Evolutionary conservation across 2,329 filamentous ascomycete genomes (phyloP), one percentile per base, ranked within the genome.

Genomic region (Didymella pinodella): DNA sequence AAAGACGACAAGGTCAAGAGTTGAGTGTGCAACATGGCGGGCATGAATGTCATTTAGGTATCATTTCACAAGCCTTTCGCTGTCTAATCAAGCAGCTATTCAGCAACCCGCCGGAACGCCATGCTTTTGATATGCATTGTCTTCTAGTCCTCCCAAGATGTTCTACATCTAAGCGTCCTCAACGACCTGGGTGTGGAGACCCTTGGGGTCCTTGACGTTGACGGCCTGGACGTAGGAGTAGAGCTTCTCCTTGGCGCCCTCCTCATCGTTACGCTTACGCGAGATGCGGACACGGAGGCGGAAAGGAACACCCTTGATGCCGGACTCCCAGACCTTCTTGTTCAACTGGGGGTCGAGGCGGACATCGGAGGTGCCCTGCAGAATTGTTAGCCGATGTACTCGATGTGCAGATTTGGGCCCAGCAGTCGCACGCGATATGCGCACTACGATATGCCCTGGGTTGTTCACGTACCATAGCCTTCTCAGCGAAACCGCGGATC

Each of bases 321-420:
- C 95, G 79, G 90, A 86, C 85, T 99, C 95, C 95, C 95, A 99
- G 82, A 99, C 94, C 89, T 99, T 98, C 92, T 99, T 99, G 91
- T 99, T 99, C 79, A 99, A 86, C 85, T 95, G 91, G 79, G 95
- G 95, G 88, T 99, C 95, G 80, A 99, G 85, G 77, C 95, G 95
- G 84, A 99, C 95, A 81, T 99, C 95, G 78, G 87, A 84, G 84
- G 95, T 99, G 80, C 94, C 94, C 95, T 99, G 74, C 61, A 51
- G 4, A 29, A 56, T 49, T 54, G 25, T 69, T 70, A 73, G 62
- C 58, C 28, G 50, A 14, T 38, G 8, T 32, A 22, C 40, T 29
- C 20, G n/a, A 11, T 38, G 3, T 12, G 16, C 7, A 8, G 4
- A 6, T 4, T 1, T 7, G 8, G 3, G 34, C 7, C 1, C 22